Evolutionary conservation across 2,329 filamentous ascomycete species (phyloP).

Genomic region (Pyrenochaeta sp.): DNA sequence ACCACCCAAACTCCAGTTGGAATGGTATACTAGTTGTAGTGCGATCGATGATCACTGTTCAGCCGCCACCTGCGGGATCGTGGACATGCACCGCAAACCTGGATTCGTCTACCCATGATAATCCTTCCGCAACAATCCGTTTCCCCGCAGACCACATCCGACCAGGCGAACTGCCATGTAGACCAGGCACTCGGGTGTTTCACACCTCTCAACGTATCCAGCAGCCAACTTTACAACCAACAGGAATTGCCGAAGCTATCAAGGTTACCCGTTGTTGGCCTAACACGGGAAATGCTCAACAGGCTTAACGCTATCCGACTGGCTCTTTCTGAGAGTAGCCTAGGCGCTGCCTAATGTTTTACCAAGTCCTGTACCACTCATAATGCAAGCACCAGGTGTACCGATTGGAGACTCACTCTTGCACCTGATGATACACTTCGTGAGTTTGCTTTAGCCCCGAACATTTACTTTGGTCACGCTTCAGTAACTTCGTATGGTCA

Average conservation of each 20-base stretch:
- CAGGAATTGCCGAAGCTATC: neutral
- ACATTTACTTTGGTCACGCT: too few species aligned
- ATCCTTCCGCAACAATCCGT: neutral
- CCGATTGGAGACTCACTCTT: too few species aligned
- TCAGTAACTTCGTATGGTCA: too few species aligned
- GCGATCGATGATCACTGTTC: conserved; percentile 16
- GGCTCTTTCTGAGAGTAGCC: too few species aligned
- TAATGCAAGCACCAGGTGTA: too few species aligned
- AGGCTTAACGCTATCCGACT: too few species aligned
- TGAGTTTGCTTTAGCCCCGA: too few species aligned
- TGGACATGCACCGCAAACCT: conserved; percentile 10
- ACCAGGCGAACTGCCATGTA: neutral
- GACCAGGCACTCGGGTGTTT: neutral
- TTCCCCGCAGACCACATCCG: neutral
- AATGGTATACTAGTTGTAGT: neutral
- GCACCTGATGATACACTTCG: too few species aligned
- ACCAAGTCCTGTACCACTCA: too few species aligned
- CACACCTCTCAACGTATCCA: neutral
- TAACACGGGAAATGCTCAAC: too few species aligned
- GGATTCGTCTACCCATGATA: conserved; percentile 2
- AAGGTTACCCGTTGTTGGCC: too few species aligned
- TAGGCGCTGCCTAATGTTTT: too few species aligned
- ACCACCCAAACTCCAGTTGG: conserved; percentile 8
- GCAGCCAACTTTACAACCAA: neutral
- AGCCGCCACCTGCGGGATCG: conserved; percentile 21